Conservation (phyloP, 2,329 filamentous ascomycete species). For the Apiospora phragmitis region DNA sequence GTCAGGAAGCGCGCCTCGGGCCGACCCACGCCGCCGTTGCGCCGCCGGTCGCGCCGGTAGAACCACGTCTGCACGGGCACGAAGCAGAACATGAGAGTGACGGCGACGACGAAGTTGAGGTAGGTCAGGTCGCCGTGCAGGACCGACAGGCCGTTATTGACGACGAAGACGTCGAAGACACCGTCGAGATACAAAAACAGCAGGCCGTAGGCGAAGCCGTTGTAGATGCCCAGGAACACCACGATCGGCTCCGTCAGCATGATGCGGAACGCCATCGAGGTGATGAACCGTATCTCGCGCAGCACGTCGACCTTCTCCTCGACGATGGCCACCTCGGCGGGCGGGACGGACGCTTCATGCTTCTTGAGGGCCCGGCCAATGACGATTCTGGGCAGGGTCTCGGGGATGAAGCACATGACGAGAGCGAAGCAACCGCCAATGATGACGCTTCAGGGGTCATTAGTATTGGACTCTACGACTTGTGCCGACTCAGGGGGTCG, state of each 20-base stretch:
- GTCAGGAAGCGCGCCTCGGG: constrained; percentile 43
- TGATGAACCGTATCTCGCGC: constrained; percentile 40
- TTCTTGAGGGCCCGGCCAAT: constrained; percentile 36
- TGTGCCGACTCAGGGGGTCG: background rate
- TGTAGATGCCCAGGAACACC: constrained; percentile 39
- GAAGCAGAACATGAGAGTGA: constrained; percentile 41
- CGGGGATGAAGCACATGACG: constrained; percentile 38
- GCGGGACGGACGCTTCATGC: constrained; percentile 23
- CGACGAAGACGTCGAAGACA: constrained; percentile 42
- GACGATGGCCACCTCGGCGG: constrained; percentile 32
- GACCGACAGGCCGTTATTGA: constrained; percentile 41
- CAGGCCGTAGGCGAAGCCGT: constrained; percentile 43
- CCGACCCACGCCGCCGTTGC: constrained; percentile 33
- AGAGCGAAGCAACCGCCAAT: constrained; percentile 38
- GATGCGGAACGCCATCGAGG: constrained; percentile 42
- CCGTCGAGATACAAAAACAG: constrained; percentile 44
- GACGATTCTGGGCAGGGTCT: constrained; percentile 40
- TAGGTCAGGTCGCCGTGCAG: constrained; percentile 40
- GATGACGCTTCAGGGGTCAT: constrained; percentile 29
- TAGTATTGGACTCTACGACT: background rate
- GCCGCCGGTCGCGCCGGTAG: constrained; percentile 37
- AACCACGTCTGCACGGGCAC: constrained; percentile 43
- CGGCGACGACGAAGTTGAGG: constrained; percentile 44
- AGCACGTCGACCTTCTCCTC: constrained; percentile 35
- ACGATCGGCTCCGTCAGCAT: constrained; percentile 44